These are phyloP conservation scores for Pyrus bretschneideri DNA, from an alignment of 306 rosid genomes.

Conservation along the genomic window DNA sequence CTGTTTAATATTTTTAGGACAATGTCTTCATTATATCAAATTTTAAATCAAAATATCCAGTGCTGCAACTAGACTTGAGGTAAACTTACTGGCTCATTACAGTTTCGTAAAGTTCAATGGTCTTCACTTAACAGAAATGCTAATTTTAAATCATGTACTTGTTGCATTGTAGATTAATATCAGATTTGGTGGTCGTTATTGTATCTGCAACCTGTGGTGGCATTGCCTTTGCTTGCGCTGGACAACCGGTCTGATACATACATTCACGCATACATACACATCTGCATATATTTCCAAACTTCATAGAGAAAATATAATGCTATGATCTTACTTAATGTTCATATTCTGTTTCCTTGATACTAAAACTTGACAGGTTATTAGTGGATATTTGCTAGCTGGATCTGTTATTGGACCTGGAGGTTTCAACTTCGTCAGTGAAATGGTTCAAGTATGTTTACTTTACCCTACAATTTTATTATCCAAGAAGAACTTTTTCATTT, in stretches of 20 bases:
- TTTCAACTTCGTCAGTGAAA: conserved; percentile 47
- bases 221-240: conserved; percentile 58
- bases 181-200: conserved; percentile 48
- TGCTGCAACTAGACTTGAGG: conserved; percentile 51
- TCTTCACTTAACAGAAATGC: background rate
- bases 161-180: conserved; percentile 37
- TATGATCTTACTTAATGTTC: background rate
- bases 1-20: conserved; percentile 18
- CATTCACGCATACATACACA: background rate
- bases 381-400: conserved; percentile 53
- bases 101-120: background rate
- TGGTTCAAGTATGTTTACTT: conserved; percentile 43
- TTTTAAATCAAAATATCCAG: conserved; percentile 53
- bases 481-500: background rate
- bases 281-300: background rate
- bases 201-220: conserved; percentile 60
- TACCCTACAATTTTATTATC: background rate
- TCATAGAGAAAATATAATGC: background rate
- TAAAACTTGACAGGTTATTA: conserved; percentile 36
- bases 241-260: conserved; percentile 43
- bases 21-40: conserved; percentile 49
- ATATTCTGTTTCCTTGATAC: conserved; percentile 6
- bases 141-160: conserved; percentile 14
- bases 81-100: conserved; percentile 3
- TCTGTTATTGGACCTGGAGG: conserved; percentile 55